phyloP scores from a whole-genome alignment of 176 grass and related monocot genomes.

The Secale cereale region DNA sequence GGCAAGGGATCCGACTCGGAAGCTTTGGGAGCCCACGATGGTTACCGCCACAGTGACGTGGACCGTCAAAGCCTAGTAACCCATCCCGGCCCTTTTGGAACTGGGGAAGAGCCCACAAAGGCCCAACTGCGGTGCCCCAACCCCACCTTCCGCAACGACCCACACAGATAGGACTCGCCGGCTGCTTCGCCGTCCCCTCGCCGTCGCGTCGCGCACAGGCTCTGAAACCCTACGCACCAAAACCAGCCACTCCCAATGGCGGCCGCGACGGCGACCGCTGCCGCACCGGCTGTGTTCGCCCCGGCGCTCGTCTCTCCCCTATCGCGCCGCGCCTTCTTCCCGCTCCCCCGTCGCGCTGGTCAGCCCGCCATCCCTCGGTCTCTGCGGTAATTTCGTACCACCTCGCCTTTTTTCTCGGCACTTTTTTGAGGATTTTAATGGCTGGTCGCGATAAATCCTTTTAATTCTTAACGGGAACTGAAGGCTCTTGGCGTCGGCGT shows the following conservation, averaged over 20 bases:
- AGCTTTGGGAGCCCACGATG: background rate
- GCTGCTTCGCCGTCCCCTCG: constrained; percentile 25
- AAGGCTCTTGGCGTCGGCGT: constrained; percentile 39
- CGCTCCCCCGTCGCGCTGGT: constrained; percentile 21
- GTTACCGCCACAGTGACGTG: background rate
- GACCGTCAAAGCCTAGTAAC: background rate
- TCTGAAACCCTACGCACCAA: constrained; percentile 31
- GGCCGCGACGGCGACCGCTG: constrained; percentile 9
- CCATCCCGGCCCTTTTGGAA: background rate
- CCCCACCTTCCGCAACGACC: constrained; percentile 22
- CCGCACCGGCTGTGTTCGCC: background rate
- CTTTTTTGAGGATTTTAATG: background rate
- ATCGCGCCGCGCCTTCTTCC: constrained; percentile 15
- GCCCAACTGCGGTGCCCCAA: background rate
- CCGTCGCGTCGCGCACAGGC: constrained; percentile 29
- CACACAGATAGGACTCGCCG: constrained; percentile 43
- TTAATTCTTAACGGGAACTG: constrained; percentile 9
- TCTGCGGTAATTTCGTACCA: constrained; percentile 29
- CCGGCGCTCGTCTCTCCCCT: constrained; percentile 11
- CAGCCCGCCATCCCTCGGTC: background rate
- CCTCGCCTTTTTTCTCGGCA: background rate
- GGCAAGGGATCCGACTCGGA: background rate
- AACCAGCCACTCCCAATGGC: constrained; percentile 23
- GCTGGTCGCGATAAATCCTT: background rate
- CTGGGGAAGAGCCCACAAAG: background rate